A percentile compares a stretch with the other conserved stretches of the same genome.
These are phyloP conservation scores for Schoenoplectus tabernaemontani DNA, from an alignment of 202 grass and related monocot genomes.

Conservation along the genomic window DNA sequence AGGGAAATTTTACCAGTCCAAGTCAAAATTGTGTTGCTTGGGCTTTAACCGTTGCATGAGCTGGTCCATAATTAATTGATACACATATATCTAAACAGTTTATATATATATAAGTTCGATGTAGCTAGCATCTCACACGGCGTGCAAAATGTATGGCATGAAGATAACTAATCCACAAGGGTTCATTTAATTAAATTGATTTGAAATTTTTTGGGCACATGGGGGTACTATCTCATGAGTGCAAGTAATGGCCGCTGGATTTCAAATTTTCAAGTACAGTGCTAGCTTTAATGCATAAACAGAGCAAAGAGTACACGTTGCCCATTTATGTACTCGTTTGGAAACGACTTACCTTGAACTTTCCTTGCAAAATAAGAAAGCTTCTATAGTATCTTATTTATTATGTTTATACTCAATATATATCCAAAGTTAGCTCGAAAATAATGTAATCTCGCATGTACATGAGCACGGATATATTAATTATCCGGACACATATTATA, in stretches of 20 bases:
- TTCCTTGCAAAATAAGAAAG: constrained; percentile 6
- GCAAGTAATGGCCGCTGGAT: not conserved
- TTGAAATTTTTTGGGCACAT: constrained; percentile 16
- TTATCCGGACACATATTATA: no score
- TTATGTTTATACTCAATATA: not conserved
- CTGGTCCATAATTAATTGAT: not conserved
- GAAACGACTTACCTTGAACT: not conserved
- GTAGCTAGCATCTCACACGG: not conserved
- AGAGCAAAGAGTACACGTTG: constrained; percentile 5
- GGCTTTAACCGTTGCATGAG: constrained; percentile 2
- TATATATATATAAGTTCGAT: not conserved
- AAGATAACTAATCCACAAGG: constrained; percentile 9
- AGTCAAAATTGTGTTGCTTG: not conserved
- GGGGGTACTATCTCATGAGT: constrained; percentile 10
- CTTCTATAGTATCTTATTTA: not conserved
- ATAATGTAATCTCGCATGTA: not conserved
- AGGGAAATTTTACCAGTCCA: not conserved
- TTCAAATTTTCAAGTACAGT: not conserved
- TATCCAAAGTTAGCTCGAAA: not conserved
- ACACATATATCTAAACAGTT: not conserved
- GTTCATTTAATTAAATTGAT: not conserved
- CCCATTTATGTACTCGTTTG: not conserved
- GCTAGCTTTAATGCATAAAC: not conserved
- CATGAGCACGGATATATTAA: not conserved
- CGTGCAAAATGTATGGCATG: not conserved